These are phyloP conservation scores for Papiliotrema terrestris DNA, from an alignment of 1,284 basidiomycete genomes.

Conservation along the genomic window DNA sequence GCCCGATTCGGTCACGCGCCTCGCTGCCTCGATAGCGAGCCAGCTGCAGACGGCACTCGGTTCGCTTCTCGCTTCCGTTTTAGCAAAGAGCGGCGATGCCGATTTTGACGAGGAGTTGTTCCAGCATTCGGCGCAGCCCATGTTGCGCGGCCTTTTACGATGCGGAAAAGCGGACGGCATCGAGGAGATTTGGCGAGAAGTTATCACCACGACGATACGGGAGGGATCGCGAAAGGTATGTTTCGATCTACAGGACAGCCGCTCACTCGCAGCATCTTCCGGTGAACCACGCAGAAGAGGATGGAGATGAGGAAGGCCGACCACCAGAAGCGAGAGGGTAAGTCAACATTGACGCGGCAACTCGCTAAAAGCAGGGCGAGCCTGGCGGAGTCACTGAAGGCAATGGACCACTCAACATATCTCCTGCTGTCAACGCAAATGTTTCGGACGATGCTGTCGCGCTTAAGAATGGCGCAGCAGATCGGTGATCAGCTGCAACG, in stretches of 20 bases:
- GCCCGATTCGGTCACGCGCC: conserved; percentile 61
- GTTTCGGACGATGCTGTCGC: conserved; percentile 64
- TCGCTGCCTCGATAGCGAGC: conserved; percentile 68
- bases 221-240: conserved; percentile 55
- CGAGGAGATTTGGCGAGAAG: conserved; percentile 70
- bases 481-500: conserved; percentile 64
- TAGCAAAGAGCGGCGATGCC: conserved; percentile 50
- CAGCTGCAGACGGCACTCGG: conserved; percentile 77
- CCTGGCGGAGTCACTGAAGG: conserved; percentile 60
- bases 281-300: conserved; percentile 49
- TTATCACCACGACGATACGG: conserved; percentile 64
- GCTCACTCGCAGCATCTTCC: conserved; percentile 34
- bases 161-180: conserved; percentile 71
- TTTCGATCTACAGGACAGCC: not conserved
- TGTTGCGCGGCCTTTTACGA: conserved; percentile 69
- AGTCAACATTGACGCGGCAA: conserved; percentile 9
- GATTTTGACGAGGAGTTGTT: conserved; percentile 29
- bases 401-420: conserved; percentile 68
- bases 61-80: conserved; percentile 63
- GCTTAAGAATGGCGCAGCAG: conserved; percentile 66
- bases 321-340: conserved; percentile 47
- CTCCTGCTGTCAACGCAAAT: conserved; percentile 61
- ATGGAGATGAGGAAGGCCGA: conserved; percentile 52
- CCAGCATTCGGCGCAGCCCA: conserved; percentile 53
- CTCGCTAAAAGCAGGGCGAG: conserved; percentile 43